A percentile compares a stretch with the other conserved stretches of the same genome.
Conservation (phyloP, 208 protist species). For the Wallacemonas sp. region DNA sequence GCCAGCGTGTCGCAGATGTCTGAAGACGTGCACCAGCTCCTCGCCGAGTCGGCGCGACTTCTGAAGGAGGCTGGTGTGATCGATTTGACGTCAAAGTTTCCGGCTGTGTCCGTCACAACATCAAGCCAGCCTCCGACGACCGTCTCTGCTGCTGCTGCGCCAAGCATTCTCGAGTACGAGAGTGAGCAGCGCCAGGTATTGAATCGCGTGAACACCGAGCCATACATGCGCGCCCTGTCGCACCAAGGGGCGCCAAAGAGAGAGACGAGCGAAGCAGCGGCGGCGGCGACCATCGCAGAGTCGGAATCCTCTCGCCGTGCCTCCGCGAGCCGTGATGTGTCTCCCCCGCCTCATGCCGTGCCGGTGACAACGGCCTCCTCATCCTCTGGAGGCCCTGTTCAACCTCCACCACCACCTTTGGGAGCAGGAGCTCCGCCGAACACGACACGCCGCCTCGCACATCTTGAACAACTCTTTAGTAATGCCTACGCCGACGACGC, state of each 20-base stretch:
- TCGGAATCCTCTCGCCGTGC: too few species aligned
- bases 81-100: not conserved
- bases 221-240: conserved; percentile 1
- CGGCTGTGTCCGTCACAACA: not conserved
- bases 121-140: not conserved
- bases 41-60: conserved; percentile 23
- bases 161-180: not conserved
- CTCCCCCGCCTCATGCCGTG: not conserved
- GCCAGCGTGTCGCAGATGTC: conserved; percentile 9
- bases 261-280: not conserved
- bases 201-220: conserved; percentile 8
- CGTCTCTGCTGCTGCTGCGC: too few species aligned
- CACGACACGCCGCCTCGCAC: conserved; percentile 18
- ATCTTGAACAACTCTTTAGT: conserved; percentile 48
- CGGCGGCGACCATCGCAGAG: not conserved
- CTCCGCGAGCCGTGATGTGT: not conserved
- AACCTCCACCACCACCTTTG: not conserved
- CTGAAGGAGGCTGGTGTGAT: conserved; percentile 30
- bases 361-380: not conserved
- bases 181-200: not conserved
- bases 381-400: too few species aligned
- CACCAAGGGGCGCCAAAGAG: not conserved
- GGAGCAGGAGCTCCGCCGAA: too few species aligned
- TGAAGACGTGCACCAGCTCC: not conserved
- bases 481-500: conserved; percentile 44